phyloP scores from a whole-genome alignment of 2,329 filamentous ascomycete species.

The Pseudogymnoascus sp. region DNA sequence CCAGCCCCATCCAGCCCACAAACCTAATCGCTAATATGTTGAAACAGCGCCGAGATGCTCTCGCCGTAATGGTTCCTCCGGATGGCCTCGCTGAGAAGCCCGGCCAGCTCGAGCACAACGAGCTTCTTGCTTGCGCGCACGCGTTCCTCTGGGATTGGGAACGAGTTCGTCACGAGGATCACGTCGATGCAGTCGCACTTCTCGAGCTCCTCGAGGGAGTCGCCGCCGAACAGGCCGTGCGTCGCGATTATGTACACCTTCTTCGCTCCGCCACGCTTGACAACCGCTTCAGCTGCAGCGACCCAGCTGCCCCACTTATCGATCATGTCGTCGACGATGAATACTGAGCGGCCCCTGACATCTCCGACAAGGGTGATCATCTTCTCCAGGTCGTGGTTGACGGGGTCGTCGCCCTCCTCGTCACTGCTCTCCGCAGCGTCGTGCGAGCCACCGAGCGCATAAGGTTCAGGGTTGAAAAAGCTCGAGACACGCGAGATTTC shows the following conservation, averaged over 20 bases:
- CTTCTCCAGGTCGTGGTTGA: slow-evolving; percentile 75
- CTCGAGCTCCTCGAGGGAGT: slow-evolving; percentile 83
- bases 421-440: slow-evolving; percentile 80
- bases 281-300: slow-evolving; percentile 89
- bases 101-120: slow-evolving; percentile 81
- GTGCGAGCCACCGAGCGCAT: slow-evolving; percentile 70
- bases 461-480: slow-evolving; percentile 62
- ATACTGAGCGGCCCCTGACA: slow-evolving; percentile 77
- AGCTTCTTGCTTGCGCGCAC: slow-evolving; percentile 70
- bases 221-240: slow-evolving; percentile 86
- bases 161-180: slow-evolving; percentile 95
- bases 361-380: slow-evolving; percentile 98
- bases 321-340: slow-evolving; percentile 98
- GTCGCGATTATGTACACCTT: slow-evolving; percentile 98
- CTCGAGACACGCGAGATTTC: slow-evolving; percentile 70
- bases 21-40: slow-evolving; percentile 12
- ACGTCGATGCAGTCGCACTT: slow-evolving; percentile 87
- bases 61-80: slow-evolving; percentile 95
- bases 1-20: neutral
- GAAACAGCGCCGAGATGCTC: slow-evolving; percentile 48
- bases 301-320: slow-evolving; percentile 97
- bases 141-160: slow-evolving; percentile 76
- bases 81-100: slow-evolving; percentile 83
- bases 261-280: slow-evolving; percentile 84
- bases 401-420: slow-evolving; percentile 85